These are phyloP conservation scores for Microdochium paspali DNA, from an alignment of 2,329 filamentous ascomycete species.

Conservation along the genomic window DNA sequence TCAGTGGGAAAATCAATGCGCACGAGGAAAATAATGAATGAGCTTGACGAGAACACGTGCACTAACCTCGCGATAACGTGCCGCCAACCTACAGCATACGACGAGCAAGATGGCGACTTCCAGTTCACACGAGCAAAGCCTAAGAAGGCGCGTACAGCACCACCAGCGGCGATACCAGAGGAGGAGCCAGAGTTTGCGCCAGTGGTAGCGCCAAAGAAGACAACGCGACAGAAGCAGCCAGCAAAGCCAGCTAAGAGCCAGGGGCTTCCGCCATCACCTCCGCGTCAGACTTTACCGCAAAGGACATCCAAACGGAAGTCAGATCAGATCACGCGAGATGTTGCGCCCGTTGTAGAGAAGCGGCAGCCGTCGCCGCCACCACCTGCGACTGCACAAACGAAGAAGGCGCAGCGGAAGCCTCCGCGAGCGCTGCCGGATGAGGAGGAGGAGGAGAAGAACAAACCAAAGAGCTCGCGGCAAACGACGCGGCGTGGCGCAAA, in stretches of 20 bases:
- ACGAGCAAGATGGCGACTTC: conserved; percentile 72
- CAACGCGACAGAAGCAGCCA: conserved; percentile 25
- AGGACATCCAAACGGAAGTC: conserved; percentile 28
- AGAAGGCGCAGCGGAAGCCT: not conserved
- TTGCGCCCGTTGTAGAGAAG: not conserved
- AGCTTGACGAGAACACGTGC: conserved; percentile 6
- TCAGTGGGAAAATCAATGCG: too few relatives aligned
- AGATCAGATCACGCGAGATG: not conserved
- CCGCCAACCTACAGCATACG: conserved; percentile 33
- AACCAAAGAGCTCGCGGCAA: conserved; percentile 11
- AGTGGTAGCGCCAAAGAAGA: conserved; percentile 21
- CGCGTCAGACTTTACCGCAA: conserved; percentile 26
- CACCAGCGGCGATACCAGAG: conserved; percentile 30
- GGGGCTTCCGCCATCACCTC: conserved; percentile 4
- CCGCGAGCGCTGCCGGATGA: conserved; percentile 3
- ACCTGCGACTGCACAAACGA: not conserved
- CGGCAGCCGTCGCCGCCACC: not conserved
- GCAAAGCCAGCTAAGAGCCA: conserved; percentile 10
- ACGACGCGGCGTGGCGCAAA: not conserved
- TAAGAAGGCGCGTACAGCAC: conserved; percentile 53
- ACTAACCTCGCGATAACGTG: conserved; percentile 1
- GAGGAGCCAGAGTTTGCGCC: conserved; percentile 26
- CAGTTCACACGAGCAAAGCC: conserved; percentile 56
- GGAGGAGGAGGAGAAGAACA: conserved; percentile 9
- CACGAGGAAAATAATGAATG: too few relatives aligned